Percentiles rank a stretch among this genome's conserved stretches.
Evolutionary conservation across 1,284 basidiomycete genomes (phyloP).

Genomic region (Somion occarium): DNA sequence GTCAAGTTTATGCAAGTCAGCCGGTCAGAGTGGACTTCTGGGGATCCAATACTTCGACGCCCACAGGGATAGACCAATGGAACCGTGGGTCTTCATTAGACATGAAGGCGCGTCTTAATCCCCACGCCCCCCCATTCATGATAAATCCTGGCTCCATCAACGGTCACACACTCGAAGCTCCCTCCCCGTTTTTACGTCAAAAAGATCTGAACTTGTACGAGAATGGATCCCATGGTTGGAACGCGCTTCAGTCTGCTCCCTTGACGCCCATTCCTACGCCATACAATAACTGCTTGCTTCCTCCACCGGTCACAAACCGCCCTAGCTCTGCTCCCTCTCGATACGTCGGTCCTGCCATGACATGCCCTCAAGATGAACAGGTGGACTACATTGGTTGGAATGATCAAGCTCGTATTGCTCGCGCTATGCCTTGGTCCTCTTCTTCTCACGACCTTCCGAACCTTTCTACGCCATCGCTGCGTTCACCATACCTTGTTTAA

Average conservation of each 20-base stretch:
- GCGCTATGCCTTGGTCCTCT: slow-evolving; percentile 13
- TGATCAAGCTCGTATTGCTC: slow-evolving; percentile 9
- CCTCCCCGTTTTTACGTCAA: neutral
- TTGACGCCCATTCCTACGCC: slow-evolving; percentile 16
- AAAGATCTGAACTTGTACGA: slow-evolving; percentile 8
- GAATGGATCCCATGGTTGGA: neutral
- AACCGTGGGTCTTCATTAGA: slow-evolving; percentile 10
- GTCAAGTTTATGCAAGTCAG: slow-evolving; percentile 53
- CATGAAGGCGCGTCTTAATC: slow-evolving; percentile 27
- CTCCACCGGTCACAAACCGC: slow-evolving; percentile 16
- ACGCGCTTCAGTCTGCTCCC: slow-evolving; percentile 1
- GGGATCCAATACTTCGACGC: slow-evolving; percentile 18
- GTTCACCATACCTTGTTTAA: slow-evolving; percentile 15
- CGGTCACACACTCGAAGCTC: slow-evolving; percentile 9
- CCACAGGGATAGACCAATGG: slow-evolving; percentile 13
- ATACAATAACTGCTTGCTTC: slow-evolving; percentile 17
- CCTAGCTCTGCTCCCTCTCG: slow-evolving; percentile 27
- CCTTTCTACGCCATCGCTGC: slow-evolving; percentile 17
- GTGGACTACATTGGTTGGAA: slow-evolving; percentile 10
- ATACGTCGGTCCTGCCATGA: slow-evolving; percentile 14
- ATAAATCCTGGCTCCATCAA: slow-evolving; percentile 12
- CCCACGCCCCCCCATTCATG: slow-evolving; percentile 29
- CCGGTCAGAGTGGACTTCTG: slow-evolving; percentile 45
- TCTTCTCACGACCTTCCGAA: slow-evolving; percentile 17
- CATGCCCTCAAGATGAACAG: neutral